phyloP scores from a whole-genome alignment of 331 rosid species.

The Arachis monticola region DNA sequence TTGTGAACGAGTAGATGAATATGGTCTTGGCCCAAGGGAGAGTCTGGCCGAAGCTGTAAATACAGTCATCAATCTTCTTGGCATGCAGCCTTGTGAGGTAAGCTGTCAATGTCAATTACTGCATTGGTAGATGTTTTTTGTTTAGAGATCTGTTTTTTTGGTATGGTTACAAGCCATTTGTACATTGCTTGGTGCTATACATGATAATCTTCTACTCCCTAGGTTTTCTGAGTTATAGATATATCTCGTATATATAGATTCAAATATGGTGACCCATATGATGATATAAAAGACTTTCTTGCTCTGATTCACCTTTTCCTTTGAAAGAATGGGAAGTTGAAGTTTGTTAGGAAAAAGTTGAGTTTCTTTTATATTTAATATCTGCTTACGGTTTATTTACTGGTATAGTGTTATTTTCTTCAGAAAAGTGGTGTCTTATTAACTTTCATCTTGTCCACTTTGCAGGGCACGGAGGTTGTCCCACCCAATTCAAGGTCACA shows the following conservation, averaged over 20 bases:
- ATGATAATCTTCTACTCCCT: conserved; percentile 8
- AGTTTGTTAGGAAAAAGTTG: conserved; percentile 5
- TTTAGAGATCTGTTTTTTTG: conserved; percentile 20
- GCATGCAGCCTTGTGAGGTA: conserved; percentile 99
- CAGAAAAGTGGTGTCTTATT: conserved; percentile 18
- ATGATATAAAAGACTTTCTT: background rate
- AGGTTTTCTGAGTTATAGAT: background rate
- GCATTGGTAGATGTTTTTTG: conserved; percentile 16
- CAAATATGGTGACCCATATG: background rate
- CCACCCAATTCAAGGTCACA: conserved; percentile 92
- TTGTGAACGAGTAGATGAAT: conserved; percentile 84
- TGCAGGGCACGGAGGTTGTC: conserved; percentile 94
- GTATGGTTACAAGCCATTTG: conserved; percentile 28
- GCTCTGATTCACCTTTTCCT: background rate
- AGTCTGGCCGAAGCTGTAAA: conserved; percentile 90
- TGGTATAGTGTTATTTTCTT: background rate
- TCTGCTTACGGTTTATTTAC: conserved; percentile 10
- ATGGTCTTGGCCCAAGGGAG: conserved; percentile 97
- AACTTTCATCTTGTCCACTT: conserved; percentile 33
- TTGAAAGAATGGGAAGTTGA: conserved; percentile 16
- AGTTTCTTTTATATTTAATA: background rate
- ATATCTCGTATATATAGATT: background rate
- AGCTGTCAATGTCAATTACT: conserved; percentile 30
- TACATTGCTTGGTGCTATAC: conserved; percentile 13
- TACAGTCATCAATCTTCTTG: conserved; percentile 84